phyloP scores from a whole-genome alignment of 2,329 filamentous ascomycete genomes.

The Alternaria consortialis region DNA sequence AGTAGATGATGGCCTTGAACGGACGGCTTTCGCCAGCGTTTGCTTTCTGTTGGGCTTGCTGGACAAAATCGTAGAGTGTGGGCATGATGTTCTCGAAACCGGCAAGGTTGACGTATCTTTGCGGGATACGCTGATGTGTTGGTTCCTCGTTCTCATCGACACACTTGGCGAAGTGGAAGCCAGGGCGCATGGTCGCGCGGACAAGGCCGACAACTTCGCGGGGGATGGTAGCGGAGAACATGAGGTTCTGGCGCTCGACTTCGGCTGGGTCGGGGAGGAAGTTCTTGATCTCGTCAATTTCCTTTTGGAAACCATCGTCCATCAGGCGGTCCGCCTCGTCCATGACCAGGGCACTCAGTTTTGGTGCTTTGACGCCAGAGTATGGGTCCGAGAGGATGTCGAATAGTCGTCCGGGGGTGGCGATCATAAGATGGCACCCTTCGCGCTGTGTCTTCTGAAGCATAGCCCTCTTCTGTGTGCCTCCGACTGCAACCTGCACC shows the following conservation, averaged over 20 bases:
- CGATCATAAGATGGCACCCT: conserved; percentile 89
- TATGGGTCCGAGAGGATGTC: conserved; percentile 77
- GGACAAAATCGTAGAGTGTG: conserved; percentile 76
- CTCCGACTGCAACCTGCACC: conserved; percentile 85
- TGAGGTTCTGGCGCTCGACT: conserved; percentile 83
- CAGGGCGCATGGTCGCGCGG: conserved; percentile 76
- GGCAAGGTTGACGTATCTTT: conserved; percentile 73
- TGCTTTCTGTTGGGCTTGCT: conserved; percentile 64
- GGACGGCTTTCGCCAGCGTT: conserved; percentile 60
- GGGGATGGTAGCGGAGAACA: conserved; percentile 95
- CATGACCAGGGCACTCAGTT: conserved; percentile 67
- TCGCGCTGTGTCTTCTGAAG: conserved; percentile 72
- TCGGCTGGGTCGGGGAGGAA: conserved; percentile 68
- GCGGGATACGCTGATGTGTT: conserved; percentile 85
- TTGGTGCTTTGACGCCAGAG: conserved; percentile 70
- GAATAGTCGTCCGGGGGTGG: conserved; percentile 85
- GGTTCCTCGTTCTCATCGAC: conserved; percentile 81
- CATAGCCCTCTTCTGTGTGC: conserved; percentile 78
- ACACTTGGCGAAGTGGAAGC: conserved; percentile 92
- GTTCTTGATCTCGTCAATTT: conserved; percentile 59
- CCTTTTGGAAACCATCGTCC: conserved; percentile 64
- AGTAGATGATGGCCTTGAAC: conserved; percentile 97
- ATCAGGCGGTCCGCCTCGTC: conserved; percentile 75
- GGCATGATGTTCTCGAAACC: conserved; percentile 82
- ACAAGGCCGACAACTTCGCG: conserved; percentile 83